phyloP scores from a whole-genome alignment of 805 yeast species.

The Kazachstania taianensis region DNA sequence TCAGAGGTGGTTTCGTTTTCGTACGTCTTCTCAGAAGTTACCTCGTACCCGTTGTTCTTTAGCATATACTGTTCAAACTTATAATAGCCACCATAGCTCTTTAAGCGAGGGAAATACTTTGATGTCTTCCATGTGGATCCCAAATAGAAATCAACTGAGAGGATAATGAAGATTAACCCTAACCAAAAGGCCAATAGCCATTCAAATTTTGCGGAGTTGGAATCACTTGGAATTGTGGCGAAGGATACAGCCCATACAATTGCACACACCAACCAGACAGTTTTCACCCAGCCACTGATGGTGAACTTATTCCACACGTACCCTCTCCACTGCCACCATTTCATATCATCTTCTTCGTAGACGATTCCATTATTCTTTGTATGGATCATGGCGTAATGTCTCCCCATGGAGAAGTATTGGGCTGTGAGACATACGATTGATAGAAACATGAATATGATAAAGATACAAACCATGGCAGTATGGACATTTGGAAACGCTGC shows the following conservation, averaged over 20 bases:
- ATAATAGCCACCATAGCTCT: conserved; percentile 1
- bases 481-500: conserved; percentile 45
- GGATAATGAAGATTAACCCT: conserved; percentile 52
- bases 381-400: conserved; percentile 32
- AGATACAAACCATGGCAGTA: conserved; percentile 57
- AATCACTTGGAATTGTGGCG: conserved; percentile 37
- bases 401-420: conserved; percentile 39
- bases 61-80: conserved; percentile 20
- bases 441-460: conserved; percentile 55
- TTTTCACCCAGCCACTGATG: conserved; percentile 44
- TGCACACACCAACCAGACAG: conserved; percentile 57
- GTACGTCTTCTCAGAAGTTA: neutral
- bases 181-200: conserved; percentile 86
- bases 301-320: conserved; percentile 35
- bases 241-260: conserved; percentile 59
- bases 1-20: neutral
- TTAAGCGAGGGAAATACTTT: conserved; percentile 14
- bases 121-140: conserved; percentile 31
- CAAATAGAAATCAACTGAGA: conserved; percentile 63
- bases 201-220: conserved; percentile 58
- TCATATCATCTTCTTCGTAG: conserved; percentile 7
- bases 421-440: conserved; percentile 35
- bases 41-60: conserved; percentile 3
- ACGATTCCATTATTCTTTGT: conserved; percentile 4
- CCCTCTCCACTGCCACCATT: conserved; percentile 28